Base-by-base conservation (phyloP, 176 grass and related monocot genomes). In the Oryza meyeriana region DNA sequence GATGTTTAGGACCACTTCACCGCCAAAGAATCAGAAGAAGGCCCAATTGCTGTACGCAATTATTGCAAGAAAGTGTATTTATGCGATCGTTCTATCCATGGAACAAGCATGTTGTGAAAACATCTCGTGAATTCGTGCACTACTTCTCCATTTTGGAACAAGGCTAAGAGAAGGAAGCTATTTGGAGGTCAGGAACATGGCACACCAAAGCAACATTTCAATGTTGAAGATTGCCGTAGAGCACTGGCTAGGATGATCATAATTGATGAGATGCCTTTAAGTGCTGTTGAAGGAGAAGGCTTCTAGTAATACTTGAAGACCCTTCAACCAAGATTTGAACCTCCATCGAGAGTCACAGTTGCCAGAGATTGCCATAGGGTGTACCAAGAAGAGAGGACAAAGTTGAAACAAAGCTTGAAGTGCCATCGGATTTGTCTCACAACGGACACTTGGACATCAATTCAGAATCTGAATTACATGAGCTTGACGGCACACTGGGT, bases 401-500 rank as follows among this genome's bases (percentile, higher is more conserved):
- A 10, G n/a, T 2, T 78, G 11, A 64, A 78, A 35, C 61, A 62
- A 5, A 78, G 20, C n/a, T 62, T 78, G 61, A 24, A 78, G 10
- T 4, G 16, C 62, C 48, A 78, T 35, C 17, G 72, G 2, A 61
- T 76, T 28, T 76, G 72, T 31, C 41, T 58, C 6, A 76, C 44
- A 16, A 76, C 42, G 4, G 72, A 76, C 14, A 76, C 42, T 52
- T 76, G 72, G 72, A 57, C 72, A 58, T 76, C 55, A 30, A 7
- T 57, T 61, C 42, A 76, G 22, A 76, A 76, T 58, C 8, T 55
- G 6, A 57, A 28, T 25, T 76, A 76, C 16, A 30, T 76, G 72
- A 42, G 42, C n/a, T 25, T 76, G 8, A 76, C 6, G 12, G 40
- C 7, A 42, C 40, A 42, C 2, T 42, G 40, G 40, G 2, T 42